Conservation (phyloP, 768 basidiomycete species). For the Collybiopsis confluens region DNA sequence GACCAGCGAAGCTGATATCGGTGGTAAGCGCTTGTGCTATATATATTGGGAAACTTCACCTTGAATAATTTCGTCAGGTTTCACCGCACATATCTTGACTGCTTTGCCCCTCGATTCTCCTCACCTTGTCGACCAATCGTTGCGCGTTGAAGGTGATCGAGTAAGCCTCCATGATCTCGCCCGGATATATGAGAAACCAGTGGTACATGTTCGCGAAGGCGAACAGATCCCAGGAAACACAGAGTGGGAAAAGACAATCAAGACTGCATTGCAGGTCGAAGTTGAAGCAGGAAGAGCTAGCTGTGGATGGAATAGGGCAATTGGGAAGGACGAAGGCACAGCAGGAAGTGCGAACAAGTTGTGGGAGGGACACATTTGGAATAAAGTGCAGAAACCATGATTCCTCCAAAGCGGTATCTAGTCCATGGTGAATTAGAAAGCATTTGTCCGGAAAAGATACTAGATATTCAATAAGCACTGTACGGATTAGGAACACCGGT, state of each 20-base stretch:
- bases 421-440: too few relatives aligned
- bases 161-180: conserved; percentile 20
- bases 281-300: conserved; percentile 11
- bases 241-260: background rate
- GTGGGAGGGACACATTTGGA: conserved; percentile 19
- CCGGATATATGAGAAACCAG: conserved; percentile 14
- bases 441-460: too few relatives aligned
- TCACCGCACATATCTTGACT: conserved; percentile 29
- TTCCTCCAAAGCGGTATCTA: too few relatives aligned
- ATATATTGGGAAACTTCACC: background rate
- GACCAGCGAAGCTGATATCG: conserved; percentile 28
- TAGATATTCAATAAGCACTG: too few relatives aligned
- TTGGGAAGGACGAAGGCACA: conserved; percentile 8
- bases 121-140: conserved; percentile 22
- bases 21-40: too few relatives aligned
- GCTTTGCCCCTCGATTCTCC: conserved; percentile 17
- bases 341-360: conserved; percentile 18
- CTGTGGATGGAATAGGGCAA: conserved; percentile 13
- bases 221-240: background rate
- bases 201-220: conserved; percentile 8
- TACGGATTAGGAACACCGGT: too few relatives aligned
- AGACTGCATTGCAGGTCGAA: background rate
- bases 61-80: conserved; percentile 19
- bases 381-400: conserved; percentile 3
- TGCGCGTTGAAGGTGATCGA: conserved; percentile 32